A percentile compares a stretch with the other conserved stretches of the same genome.
Conservation (phyloP, 768 basidiomycete species). For the Harrya chromipes region DNA sequence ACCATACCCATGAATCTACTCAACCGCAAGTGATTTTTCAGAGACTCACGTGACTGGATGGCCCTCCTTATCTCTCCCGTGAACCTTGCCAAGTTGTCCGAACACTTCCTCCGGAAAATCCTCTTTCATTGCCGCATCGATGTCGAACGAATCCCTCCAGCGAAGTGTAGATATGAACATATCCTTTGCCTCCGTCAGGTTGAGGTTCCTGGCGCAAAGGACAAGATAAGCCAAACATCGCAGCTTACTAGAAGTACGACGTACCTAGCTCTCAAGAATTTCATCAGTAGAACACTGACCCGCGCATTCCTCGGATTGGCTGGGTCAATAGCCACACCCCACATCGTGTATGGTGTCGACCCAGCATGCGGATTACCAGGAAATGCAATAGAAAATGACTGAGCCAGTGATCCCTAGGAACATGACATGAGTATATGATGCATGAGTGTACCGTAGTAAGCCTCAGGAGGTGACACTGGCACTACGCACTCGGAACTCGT, state of each 20-base stretch:
- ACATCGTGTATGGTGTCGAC: conserved; percentile 52
- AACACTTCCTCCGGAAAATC: conserved; percentile 62
- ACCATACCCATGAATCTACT: background rate
- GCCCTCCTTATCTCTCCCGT: conserved; percentile 68
- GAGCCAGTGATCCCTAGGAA: conserved; percentile 40
- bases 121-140: conserved; percentile 58
- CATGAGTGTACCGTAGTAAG: too few species aligned
- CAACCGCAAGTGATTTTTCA: background rate
- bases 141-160: conserved; percentile 67
- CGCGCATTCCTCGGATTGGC: conserved; percentile 52
- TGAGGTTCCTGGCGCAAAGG: conserved; percentile 45
- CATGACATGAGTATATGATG: conserved; percentile 2
- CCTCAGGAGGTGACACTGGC: too few species aligned
- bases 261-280: conserved; percentile 76
- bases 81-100: conserved; percentile 59
- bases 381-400: conserved; percentile 57
- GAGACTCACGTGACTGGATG: conserved; percentile 63
- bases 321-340: conserved; percentile 73
- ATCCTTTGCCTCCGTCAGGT: conserved; percentile 49
- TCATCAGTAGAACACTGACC: conserved; percentile 74
- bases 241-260: background rate
- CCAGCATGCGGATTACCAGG: conserved; percentile 53
- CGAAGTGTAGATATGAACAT: conserved; percentile 68
- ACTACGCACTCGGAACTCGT: conserved; percentile 58
- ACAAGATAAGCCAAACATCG: background rate